Evolutionary conservation across 352 stramenopile genomes (phyloP).

Genomic region (Phytophthora ramorum): DNA sequence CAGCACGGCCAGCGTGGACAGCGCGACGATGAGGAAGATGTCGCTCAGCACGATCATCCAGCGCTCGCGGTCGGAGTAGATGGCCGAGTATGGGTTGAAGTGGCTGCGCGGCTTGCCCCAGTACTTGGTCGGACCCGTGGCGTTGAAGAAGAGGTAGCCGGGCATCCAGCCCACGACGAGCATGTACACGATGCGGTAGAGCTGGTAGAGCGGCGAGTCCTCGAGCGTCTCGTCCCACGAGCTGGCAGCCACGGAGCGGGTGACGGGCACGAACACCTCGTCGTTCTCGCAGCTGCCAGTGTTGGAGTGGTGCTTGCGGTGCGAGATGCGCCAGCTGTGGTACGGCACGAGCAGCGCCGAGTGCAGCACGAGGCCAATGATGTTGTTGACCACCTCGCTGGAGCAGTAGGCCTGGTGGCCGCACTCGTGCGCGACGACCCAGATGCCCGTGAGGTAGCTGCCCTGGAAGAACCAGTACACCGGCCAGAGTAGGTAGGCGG

Average conservation of each 20-base stretch:
- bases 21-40: slow-evolving; percentile 81
- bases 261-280: slow-evolving; percentile 97
- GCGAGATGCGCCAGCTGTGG: slow-evolving; percentile 97
- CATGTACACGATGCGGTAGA: slow-evolving; percentile 95
- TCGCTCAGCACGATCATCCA: slow-evolving; percentile 95
- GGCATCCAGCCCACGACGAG: slow-evolving; percentile 97
- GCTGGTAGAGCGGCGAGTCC: slow-evolving; percentile 94
- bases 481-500: slow-evolving; percentile 88
- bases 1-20: slow-evolving; percentile 66
- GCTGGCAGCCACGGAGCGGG: slow-evolving; percentile 61
- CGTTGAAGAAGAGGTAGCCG: slow-evolving; percentile 97
- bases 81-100: slow-evolving; percentile 95
- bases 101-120: slow-evolving; percentile 89
- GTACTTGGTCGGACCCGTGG: slow-evolving; percentile 93
- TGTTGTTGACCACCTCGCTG: slow-evolving; percentile 95
- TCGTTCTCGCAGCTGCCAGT: slow-evolving; percentile 96
- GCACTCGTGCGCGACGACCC: slow-evolving; percentile 98
- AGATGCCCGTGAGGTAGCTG: slow-evolving; percentile 97
- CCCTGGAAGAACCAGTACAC: slow-evolving; percentile 98
- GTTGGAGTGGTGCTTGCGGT: slow-evolving; percentile 97
- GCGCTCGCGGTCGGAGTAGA: slow-evolving; percentile 94
- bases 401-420: slow-evolving; percentile 97
- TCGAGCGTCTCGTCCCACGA: slow-evolving; percentile 88
- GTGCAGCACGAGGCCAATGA: slow-evolving; percentile 96
- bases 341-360: slow-evolving; percentile 98